These are phyloP conservation scores for Xylariaceae sp. DNA, from an alignment of 2,329 filamentous ascomycete genomes.

Conservation along the genomic window DNA sequence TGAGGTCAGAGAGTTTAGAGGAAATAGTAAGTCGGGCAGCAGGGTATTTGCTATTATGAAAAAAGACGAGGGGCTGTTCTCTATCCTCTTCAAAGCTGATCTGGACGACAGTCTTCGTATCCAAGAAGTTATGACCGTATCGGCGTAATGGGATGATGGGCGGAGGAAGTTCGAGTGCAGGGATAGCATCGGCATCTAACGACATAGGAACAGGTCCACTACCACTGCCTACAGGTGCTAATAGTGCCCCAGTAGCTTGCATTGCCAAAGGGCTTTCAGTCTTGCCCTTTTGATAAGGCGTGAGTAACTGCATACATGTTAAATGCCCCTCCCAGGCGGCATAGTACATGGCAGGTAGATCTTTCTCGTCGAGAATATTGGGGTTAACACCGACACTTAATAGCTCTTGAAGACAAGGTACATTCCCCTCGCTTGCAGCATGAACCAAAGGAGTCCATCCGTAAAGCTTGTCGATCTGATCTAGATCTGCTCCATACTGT, in stretches of 20 bases:
- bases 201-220: slow-evolving; percentile 65
- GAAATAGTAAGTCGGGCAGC: slow-evolving; percentile 94
- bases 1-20: slow-evolving; percentile 93
- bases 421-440: slow-evolving; percentile 93
- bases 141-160: slow-evolving; percentile 93
- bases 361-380: slow-evolving; percentile 87
- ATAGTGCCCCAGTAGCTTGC: slow-evolving; percentile 45
- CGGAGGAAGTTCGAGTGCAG: slow-evolving; percentile 87
- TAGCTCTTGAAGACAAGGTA: slow-evolving; percentile 82
- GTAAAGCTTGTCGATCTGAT: slow-evolving; percentile 94
- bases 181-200: slow-evolving; percentile 85
- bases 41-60: slow-evolving; percentile 95
- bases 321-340: slow-evolving; percentile 97
- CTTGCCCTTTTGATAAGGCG: slow-evolving; percentile 58
- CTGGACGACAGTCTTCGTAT: slow-evolving; percentile 95
- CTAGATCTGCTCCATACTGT: slow-evolving; percentile 84
- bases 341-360: slow-evolving; percentile 94
- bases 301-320: slow-evolving; percentile 89
- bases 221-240: slow-evolving; percentile 55
- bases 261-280: slow-evolving; percentile 52
- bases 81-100: slow-evolving; percentile 82
- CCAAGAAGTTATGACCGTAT: slow-evolving; percentile 98
- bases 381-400: slow-evolving; percentile 80
- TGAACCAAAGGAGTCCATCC: slow-evolving; percentile 98
- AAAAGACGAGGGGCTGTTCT: slow-evolving; percentile 85